Conservation (phyloP, 371 early-diverging fungal genomes). For the Phascolomyces articulosus region DNA sequence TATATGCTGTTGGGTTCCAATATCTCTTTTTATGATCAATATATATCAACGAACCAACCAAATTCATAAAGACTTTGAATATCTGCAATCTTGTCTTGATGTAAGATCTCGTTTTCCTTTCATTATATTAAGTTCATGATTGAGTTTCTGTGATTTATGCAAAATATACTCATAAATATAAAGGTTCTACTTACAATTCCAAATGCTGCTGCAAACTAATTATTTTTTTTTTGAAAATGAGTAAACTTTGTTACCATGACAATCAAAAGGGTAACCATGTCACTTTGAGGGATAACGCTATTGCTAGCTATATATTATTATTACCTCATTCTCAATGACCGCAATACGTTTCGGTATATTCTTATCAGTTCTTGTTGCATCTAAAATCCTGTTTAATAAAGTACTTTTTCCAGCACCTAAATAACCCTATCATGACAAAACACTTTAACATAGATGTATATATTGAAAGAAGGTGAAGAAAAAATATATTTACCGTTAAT, state of each 20-base stretch:
- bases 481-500: conserved; percentile 12
- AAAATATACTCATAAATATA: too few relatives aligned
- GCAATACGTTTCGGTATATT: conserved; percentile 31
- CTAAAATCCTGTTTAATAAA: conserved; percentile 35
- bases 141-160: too few relatives aligned
- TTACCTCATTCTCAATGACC: conserved; percentile 40
- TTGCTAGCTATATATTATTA: too few relatives aligned
- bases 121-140: background rate
- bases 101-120: conserved; percentile 38
- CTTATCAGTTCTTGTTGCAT: conserved; percentile 11
- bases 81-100: conserved; percentile 26
- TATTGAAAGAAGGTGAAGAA: too few relatives aligned
- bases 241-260: too few relatives aligned
- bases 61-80: conserved; percentile 42
- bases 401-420: conserved; percentile 40
- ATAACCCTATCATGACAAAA: too few relatives aligned
- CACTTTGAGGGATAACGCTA: too few relatives aligned
- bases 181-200: conserved; percentile 24
- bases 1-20: too few relatives aligned
- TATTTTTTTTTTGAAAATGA: too few relatives aligned
- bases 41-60: conserved; percentile 20
- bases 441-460: too few relatives aligned
- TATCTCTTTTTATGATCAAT: too few relatives aligned
- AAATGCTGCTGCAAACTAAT: conserved; percentile 44
- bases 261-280: too few relatives aligned